phyloP scores from a whole-genome alignment of 1,139 yeast genomes.

The Pichia sp. region DNA sequence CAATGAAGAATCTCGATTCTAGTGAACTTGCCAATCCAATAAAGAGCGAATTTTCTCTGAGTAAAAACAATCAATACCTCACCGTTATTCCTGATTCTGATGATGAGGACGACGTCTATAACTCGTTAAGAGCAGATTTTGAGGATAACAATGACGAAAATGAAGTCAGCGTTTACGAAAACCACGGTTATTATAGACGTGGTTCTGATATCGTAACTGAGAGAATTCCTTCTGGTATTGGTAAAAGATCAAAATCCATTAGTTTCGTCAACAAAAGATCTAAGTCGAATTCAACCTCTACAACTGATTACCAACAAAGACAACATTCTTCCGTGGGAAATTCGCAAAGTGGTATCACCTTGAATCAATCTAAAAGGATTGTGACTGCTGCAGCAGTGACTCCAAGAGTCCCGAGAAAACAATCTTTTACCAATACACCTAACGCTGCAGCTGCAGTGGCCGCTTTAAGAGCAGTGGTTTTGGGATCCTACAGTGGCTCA shows the following conservation, averaged over 20 bases:
- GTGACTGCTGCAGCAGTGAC: constrained; percentile 82
- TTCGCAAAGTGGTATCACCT: not conserved
- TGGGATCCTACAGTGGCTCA: constrained; percentile 44
- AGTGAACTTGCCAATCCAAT: not conserved
- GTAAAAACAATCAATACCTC: constrained; percentile 16
- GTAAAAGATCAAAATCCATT: constrained; percentile 62
- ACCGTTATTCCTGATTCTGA: constrained; percentile 26
- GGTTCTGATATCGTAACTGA: constrained; percentile 30
- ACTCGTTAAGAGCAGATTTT: constrained; percentile 24
- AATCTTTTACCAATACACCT: constrained; percentile 51
- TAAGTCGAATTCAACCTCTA: constrained; percentile 30
- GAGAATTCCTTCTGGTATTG: constrained; percentile 31
- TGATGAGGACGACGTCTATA: constrained; percentile 20
- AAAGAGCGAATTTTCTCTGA: constrained; percentile 14
- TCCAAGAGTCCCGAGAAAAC: constrained; percentile 61
- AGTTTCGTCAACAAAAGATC: constrained; percentile 52
- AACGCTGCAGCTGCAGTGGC: constrained; percentile 71
- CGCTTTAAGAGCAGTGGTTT: constrained; percentile 68
- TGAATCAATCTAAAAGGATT: constrained; percentile 9
- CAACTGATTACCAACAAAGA: constrained; percentile 5
- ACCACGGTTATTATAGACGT: constrained; percentile 28
- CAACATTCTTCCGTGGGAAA: constrained; percentile 20
- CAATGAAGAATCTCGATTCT: constrained; percentile 7
- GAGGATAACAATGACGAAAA: constrained; percentile 40
- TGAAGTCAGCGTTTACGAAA: constrained; percentile 32